These are phyloP conservation scores for Citrus glauca DNA, from an alignment of 345 rosid genomes.

Conservation along the genomic window DNA sequence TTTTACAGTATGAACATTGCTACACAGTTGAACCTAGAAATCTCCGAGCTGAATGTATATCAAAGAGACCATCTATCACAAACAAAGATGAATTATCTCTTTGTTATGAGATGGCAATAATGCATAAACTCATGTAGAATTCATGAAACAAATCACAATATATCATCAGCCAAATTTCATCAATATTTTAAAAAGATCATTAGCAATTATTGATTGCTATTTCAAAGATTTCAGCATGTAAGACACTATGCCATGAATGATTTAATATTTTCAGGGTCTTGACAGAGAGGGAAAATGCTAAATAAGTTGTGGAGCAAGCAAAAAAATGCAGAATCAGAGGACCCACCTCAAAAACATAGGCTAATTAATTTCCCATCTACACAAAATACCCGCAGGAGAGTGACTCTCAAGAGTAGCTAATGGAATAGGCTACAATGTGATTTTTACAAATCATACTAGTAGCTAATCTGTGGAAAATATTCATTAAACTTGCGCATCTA, in stretches of 20 bases:
- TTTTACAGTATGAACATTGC: neutral
- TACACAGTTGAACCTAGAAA: neutral
- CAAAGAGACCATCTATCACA: neutral
- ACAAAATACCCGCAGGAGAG: neutral
- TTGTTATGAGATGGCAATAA: neutral
- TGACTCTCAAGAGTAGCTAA: neutral
- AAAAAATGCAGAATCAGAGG: neutral
- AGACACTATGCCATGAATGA: neutral
- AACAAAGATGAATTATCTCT: neutral
- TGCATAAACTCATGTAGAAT: neutral
- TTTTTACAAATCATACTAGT: neutral
- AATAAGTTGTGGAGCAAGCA: neutral
- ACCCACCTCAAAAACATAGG: neutral
- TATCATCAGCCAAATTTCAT: neutral
- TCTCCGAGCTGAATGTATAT: neutral
- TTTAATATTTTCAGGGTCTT: neutral
- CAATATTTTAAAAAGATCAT: neutral
- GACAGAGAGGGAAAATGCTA: neutral
- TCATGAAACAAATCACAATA: neutral
- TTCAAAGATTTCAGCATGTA: neutral
- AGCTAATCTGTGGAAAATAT: neutral
- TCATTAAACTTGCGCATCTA: neutral
- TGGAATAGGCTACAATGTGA: neutral
- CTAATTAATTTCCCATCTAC: neutral
- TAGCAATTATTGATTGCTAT: neutral